phyloP scores from a whole-genome alignment of 225 moss, liverwort and hornwort genomes.

The Ulota crispa region DNA sequence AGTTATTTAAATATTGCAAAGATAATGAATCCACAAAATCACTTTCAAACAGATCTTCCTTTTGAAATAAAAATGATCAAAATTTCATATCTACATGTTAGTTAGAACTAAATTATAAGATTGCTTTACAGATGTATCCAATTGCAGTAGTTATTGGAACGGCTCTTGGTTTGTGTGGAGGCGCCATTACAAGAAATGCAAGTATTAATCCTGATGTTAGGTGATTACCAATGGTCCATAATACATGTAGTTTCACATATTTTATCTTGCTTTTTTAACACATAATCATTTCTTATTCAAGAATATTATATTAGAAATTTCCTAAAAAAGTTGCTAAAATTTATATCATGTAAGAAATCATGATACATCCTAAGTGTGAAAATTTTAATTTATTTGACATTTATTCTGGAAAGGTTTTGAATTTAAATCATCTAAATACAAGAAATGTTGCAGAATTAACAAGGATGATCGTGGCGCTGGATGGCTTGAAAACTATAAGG shows the following conservation, averaged over 20 bases:
- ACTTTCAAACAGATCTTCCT: neutral
- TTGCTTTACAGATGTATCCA: constrained; percentile 35
- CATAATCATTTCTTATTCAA: neutral
- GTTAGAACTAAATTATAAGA: neutral
- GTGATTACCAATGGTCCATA: neutral
- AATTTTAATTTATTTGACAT: rapidly evolving
- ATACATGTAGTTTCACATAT: neutral
- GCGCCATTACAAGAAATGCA: constrained; percentile 40
- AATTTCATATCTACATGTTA: too few relatives aligned
- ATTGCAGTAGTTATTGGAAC: constrained; percentile 49
- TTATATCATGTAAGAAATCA: rapidly evolving
- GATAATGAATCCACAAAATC: neutral
- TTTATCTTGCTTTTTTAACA: neutral
- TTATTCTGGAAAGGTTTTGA: neutral
- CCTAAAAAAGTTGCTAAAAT: neutral
- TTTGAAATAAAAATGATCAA: neutral
- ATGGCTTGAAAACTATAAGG: constrained; percentile 40
- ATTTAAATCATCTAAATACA: neutral
- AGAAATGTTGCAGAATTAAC: constrained; percentile 23
- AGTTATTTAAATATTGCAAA: neutral
- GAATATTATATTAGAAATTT: neutral
- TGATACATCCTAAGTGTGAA: rapidly evolving
- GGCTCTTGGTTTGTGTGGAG: constrained; percentile 37
- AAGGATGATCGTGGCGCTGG: constrained; percentile 46
- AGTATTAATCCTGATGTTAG: constrained; percentile 51